Conservation (phyloP, 1,284 basidiomycete species). For the Puccinia novopanici region DNA sequence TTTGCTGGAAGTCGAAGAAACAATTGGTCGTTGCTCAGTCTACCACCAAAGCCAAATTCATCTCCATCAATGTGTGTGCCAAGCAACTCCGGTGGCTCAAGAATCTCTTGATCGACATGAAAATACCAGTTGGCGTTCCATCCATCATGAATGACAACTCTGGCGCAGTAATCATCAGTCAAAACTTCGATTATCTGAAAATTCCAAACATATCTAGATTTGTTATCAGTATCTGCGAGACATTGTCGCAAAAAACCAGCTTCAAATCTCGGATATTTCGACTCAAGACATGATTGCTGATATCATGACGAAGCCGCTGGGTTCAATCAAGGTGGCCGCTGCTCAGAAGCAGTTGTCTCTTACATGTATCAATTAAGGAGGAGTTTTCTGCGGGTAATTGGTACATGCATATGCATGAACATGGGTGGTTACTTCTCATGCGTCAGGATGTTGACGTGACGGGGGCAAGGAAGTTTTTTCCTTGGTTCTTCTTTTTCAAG, state of each 20-base stretch:
- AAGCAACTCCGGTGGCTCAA: neutral
- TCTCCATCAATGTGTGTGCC: slow-evolving; percentile 5
- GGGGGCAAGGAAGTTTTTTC: too few species aligned
- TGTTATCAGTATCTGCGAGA: slow-evolving; percentile 2
- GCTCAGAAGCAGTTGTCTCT: neutral
- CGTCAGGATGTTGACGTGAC: too few species aligned
- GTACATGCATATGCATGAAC: neutral
- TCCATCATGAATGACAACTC: neutral
- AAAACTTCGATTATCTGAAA: neutral
- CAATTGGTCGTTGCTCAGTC: slow-evolving; percentile 3
- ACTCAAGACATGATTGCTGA: slow-evolving; percentile 7
- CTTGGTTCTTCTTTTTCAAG: too few species aligned
- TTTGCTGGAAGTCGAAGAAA: slow-evolving; percentile 13
- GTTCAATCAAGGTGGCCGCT: neutral
- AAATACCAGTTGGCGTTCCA: neutral
- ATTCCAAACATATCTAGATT: slow-evolving; percentile 5
- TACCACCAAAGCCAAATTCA: neutral
- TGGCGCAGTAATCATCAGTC: neutral
- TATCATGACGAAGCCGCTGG: neutral
- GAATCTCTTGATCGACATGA: neutral
- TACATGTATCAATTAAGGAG: too few species aligned
- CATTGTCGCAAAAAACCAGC: neutral
- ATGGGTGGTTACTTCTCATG: too few species aligned
- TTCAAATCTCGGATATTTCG: neutral
- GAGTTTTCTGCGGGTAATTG: neutral